Conservation (phyloP, 2,329 filamentous ascomycete genomes). For the Chrysosporium keratinophilum region DNA sequence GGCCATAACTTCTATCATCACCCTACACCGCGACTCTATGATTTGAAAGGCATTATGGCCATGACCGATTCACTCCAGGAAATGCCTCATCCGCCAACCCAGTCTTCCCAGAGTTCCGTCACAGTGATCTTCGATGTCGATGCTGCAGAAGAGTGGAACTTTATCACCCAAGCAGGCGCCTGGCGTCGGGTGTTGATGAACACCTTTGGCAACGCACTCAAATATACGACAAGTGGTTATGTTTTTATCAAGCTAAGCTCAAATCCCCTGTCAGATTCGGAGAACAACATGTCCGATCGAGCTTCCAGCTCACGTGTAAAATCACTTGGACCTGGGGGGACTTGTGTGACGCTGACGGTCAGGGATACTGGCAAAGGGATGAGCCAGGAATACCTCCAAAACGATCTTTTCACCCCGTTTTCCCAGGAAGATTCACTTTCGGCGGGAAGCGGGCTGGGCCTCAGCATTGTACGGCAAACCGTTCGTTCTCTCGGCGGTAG, state of each 20-base stretch:
- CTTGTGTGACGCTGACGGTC: conserved; percentile 19
- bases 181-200: conserved; percentile 42
- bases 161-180: conserved; percentile 24
- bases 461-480: conserved; percentile 48
- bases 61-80: no score
- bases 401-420: conserved; percentile 18
- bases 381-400: conserved; percentile 18
- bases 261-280: background rate
- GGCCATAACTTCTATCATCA: no score
- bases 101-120: no score
- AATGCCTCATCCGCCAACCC: no score
- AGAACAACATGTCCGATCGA: background rate
- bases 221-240: conserved; percentile 37
- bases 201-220: conserved; percentile 41
- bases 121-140: no score
- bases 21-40: no score
- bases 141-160: no score
- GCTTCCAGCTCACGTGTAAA: no score
- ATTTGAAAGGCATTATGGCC: no score
- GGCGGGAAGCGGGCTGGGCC: conserved; percentile 18
- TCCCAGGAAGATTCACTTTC: conserved; percentile 18
- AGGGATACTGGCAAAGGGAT: conserved; percentile 27
- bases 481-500: conserved; percentile 50
- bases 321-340: background rate
- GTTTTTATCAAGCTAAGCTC: conserved; percentile 31